These are phyloP conservation scores for Clarireedia hainanense DNA, from an alignment of 2,329 filamentous ascomycete species.

Conservation along the genomic window DNA sequence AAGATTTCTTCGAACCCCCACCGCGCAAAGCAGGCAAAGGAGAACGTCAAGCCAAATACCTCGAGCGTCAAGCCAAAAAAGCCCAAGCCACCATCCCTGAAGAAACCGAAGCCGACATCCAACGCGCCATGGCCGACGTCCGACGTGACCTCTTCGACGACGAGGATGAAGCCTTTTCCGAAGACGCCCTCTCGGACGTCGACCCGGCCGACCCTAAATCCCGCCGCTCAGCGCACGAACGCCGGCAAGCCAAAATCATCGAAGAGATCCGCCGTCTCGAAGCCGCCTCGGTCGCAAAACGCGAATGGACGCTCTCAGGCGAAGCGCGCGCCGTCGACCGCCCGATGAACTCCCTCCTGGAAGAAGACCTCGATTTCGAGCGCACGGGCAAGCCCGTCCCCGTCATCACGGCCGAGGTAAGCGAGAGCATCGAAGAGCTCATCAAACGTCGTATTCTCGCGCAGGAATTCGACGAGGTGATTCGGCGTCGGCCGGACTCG, in stretches of 20 bases:
- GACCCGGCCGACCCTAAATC: conserved; percentile 64
- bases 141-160: conserved; percentile 88
- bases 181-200: conserved; percentile 55
- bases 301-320: conserved; percentile 82
- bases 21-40: conserved; percentile 59
- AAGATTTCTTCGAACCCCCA: conserved; percentile 88
- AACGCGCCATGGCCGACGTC: conserved; percentile 79
- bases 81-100: conserved; percentile 32
- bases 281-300: conserved; percentile 79
- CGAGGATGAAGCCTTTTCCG: conserved; percentile 53
- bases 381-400: conserved; percentile 90
- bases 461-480: conserved; percentile 86
- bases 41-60: conserved; percentile 33
- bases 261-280: conserved; percentile 91
- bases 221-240: conserved; percentile 78
- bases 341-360: conserved; percentile 84
- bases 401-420: conserved; percentile 85
- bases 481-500: conserved; percentile 71
- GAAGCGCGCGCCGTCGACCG: conserved; percentile 78
- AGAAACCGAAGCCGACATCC: conserved; percentile 58
- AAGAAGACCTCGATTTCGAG: conserved; percentile 94
- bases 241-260: conserved; percentile 73
- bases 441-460: conserved; percentile 90
- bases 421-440: conserved; percentile 83
- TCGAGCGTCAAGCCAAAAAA: conserved; percentile 33